Evolutionary conservation across 2,329 filamentous ascomycete species (phyloP).

Genomic region (Amauroascus verrucosus): DNA sequence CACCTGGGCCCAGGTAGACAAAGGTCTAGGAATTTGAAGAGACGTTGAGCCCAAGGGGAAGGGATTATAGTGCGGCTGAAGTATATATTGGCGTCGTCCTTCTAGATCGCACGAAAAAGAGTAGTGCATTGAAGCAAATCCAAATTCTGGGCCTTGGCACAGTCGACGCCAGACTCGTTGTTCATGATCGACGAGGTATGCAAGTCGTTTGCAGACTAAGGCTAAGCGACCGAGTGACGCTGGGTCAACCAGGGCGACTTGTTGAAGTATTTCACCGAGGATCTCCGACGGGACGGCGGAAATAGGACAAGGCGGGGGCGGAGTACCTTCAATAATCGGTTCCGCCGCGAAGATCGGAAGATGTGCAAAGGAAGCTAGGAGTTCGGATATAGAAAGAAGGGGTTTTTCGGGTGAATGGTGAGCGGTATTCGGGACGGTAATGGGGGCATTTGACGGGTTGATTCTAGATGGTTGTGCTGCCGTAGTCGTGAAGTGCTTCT

Average conservation of each 20-base stretch:
- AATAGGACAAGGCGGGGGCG: conserved; percentile 69
- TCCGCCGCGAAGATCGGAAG: conserved; percentile 58
- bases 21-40: conserved; percentile 31
- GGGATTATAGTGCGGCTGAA: conserved; percentile 28
- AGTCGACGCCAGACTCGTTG: conserved; percentile 77
- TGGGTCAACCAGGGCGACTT: conserved; percentile 65
- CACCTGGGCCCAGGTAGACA: conserved; percentile 48
- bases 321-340: conserved; percentile 60
- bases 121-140: conserved; percentile 77
- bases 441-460: conserved; percentile 42
- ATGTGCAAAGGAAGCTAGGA: conserved; percentile 64
- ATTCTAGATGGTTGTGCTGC: conserved; percentile 40
- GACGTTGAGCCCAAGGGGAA: conserved; percentile 24
- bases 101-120: conserved; percentile 54
- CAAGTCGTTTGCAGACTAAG: conserved; percentile 75
- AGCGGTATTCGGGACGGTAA: conserved; percentile 44
- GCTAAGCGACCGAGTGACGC: conserved; percentile 65
- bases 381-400: conserved; percentile 49
- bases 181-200: conserved; percentile 74
- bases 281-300: conserved; percentile 72
- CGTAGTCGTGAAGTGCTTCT: conserved; percentile 74
- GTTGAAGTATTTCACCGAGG: conserved; percentile 63
- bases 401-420: conserved; percentile 47
- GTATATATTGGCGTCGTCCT: conserved; percentile 34
- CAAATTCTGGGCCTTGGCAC: conserved; percentile 59